Base-by-base conservation (phyloP, 2,329 filamentous ascomycete species). In the Fusarium sp. region DNA sequence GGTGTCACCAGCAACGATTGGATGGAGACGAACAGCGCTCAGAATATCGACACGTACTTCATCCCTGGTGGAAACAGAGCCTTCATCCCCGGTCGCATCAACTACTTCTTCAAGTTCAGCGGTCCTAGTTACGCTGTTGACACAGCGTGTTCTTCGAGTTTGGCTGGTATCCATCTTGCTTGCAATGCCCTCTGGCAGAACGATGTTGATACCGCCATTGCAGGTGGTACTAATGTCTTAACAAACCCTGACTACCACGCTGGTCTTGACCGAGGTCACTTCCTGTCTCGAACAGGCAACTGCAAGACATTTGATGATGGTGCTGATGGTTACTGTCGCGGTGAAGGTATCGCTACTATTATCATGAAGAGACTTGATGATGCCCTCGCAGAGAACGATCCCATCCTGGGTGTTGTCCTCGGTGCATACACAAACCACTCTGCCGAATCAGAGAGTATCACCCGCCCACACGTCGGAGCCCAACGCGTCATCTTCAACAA, bases 141-240 rank as follows among this genome's bases (percentile, higher is more conserved):
- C 72, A 93, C 91, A n/a, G 92, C 91, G 7, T 94, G 92, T 75
- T 93, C 91, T 0, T 93, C 91, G 1, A 91, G 89, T 67, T 84
- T 92, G 12, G 90, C 91, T 6, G 91, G 91, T 1, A 89, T 94
- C 48, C 89, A 93, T 70, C 81, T 92, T 3, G 82, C 82, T 1
- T 94, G 92, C 79, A 90, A 90, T 10, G 89, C 92, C 0, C 83
- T 93, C 0, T 89, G 87, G 84, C 83, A 83, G 8, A 87, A 89
- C 12, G 93, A 96, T 70, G 93, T 91, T 67, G 93, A 96, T 75
- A 94, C 91, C 12, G 93, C 92, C 2, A 88, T 94, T 30, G 91
- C 92, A 4, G 93, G 93, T 61, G 93, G 93, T 66, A 82, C 93
- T 8, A 92, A 91, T 61, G 83, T 92, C 8, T 72, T 92, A 50